phyloP scores from a whole-genome alignment of 2,329 filamentous ascomycete genomes.

The Colletotrichum cuscutae region DNA sequence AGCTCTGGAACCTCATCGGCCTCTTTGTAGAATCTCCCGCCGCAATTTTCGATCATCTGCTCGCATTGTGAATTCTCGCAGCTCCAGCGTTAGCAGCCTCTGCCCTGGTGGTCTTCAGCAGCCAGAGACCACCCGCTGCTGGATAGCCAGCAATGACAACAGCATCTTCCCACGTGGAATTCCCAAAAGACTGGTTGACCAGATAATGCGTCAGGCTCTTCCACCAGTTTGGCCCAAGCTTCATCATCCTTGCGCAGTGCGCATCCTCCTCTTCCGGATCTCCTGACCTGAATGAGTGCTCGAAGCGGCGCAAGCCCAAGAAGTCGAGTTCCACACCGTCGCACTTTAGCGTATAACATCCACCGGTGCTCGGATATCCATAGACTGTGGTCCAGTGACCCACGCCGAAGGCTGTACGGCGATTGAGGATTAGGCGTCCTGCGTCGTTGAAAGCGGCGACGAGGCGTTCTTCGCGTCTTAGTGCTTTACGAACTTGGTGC shows the following conservation, averaged over 20 bases:
- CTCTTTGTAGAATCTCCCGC: not conserved
- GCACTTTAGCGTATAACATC: conserved; percentile 16
- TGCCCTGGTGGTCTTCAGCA: not conserved
- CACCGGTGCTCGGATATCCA: conserved; percentile 13
- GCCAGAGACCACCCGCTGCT: conserved; percentile 6
- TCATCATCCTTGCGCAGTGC: conserved; percentile 27
- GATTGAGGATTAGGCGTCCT: not conserved
- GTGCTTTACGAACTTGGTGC: not conserved
- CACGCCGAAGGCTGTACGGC: conserved; percentile 3
- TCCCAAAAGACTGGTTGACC: not conserved
- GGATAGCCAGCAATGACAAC: not conserved
- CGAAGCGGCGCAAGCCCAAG: conserved; percentile 29
- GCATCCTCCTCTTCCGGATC: conserved; percentile 29
- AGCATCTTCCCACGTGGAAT: not conserved
- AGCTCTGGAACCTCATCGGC: not conserved
- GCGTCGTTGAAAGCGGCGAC: not conserved
- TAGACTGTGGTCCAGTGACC: conserved; percentile 1
- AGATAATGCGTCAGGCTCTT: not conserved
- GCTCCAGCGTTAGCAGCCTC: not conserved
- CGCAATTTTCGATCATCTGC: not conserved
- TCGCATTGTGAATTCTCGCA: not conserved
- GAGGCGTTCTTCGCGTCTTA: not conserved
- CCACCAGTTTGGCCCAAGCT: conserved; percentile 22
- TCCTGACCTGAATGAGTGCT: conserved; percentile 20
- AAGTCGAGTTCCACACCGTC: conserved; percentile 34